These are phyloP conservation scores for Capsella bursapastoris DNA, from an alignment of 345 rosid species.

Conservation along the genomic window DNA sequence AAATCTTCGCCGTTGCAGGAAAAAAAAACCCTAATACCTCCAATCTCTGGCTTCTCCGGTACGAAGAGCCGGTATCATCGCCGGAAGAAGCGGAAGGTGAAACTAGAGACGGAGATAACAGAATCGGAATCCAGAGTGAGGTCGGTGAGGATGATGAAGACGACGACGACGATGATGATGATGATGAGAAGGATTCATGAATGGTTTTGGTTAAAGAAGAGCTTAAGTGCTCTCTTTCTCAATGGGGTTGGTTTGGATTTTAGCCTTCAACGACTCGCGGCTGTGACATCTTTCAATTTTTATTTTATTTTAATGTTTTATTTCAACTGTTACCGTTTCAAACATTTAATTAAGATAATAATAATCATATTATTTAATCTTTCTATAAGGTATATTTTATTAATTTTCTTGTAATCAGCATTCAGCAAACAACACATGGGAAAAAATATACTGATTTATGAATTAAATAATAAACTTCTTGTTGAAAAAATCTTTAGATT, in stretches of 20 bases:
- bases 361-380: too few species aligned
- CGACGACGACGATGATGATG: not conserved
- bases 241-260: conserved; percentile 35
- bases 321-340: conserved; percentile 1
- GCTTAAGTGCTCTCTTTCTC: conserved; percentile 8
- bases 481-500: not conserved
- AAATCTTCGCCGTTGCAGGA: conserved; percentile 9
- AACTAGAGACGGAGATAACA: conserved; percentile 19
- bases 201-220: conserved; percentile 24
- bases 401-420: too few species aligned
- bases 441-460: too few species aligned
- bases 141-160: conserved; percentile 5
- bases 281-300: conserved; percentile 22
- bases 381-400: too few species aligned
- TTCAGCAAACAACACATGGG: too few species aligned
- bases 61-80: conserved; percentile 19
- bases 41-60: conserved; percentile 21
- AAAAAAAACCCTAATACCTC: conserved; percentile 43
- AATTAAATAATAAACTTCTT: too few species aligned
- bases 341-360: not conserved
- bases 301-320: not conserved
- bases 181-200: conserved; percentile 34
- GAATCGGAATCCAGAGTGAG: conserved; percentile 25
- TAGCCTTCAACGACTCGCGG: conserved; percentile 35
- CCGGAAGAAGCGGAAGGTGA: conserved; percentile 23